Percentiles rank a stretch among this genome's conserved stretches.
phyloP scores from a whole-genome alignment of 352 stramenopile genomes.

The Phytopythium oedochilum region DNA sequence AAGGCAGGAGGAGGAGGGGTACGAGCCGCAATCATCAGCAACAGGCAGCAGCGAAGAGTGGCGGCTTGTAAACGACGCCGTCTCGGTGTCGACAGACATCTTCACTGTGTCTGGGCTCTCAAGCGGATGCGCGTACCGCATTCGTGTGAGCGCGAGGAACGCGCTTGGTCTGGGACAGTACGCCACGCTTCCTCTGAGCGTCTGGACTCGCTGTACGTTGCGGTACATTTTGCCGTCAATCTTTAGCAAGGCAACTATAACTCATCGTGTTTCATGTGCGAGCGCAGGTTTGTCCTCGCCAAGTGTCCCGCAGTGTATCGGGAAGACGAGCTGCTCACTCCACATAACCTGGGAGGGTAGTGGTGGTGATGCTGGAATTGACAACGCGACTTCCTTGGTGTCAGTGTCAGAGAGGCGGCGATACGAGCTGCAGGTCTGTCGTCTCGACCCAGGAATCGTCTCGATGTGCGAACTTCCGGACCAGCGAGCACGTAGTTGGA shows the following conservation, averaged over 20 bases:
- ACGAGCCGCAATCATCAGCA: neutral
- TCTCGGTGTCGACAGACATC: constrained; percentile 10
- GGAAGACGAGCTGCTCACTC: constrained; percentile 16
- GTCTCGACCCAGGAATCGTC: constrained; percentile 8
- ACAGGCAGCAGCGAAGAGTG: neutral
- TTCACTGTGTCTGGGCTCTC: constrained; percentile 6
- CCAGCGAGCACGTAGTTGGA: constrained; percentile 3
- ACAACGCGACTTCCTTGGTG: neutral
- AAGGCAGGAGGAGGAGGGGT: neutral
- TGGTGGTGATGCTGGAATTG: neutral
- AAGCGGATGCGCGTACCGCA: constrained; percentile 9
- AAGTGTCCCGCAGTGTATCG: constrained; percentile 11
- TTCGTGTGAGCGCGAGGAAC: constrained; percentile 19
- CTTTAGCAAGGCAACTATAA: too few relatives aligned
- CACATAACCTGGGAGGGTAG: constrained; percentile 14
- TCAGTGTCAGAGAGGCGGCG: neutral
- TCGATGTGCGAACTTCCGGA: neutral
- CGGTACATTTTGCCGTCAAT: neutral
- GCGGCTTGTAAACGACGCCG: constrained; percentile 1
- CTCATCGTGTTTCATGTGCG: neutral
- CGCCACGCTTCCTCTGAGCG: neutral
- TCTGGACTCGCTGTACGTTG: constrained; percentile 23
- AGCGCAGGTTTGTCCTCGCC: constrained; percentile 17
- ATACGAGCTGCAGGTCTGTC: constrained; percentile 21
- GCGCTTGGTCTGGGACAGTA: constrained; percentile 14